These are phyloP conservation scores for Polysphondylium violaceum DNA, from an alignment of 78 protist species.

Conservation along the genomic window DNA sequence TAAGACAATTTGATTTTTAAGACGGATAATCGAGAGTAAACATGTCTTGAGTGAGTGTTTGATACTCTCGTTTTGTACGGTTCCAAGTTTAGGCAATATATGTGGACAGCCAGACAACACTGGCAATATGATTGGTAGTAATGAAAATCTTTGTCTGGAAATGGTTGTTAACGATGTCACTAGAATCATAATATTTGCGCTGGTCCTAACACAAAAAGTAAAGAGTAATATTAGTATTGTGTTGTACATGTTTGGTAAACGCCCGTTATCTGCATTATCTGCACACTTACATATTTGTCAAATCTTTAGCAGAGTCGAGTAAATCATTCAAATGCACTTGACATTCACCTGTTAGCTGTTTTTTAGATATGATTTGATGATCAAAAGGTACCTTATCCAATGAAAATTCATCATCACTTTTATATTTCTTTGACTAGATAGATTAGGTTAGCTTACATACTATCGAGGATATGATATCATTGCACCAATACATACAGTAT, in stretches of 20 bases:
- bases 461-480: too few relatives aligned
- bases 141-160: slow-evolving; percentile 30
- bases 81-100: slow-evolving; percentile 26
- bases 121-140: slow-evolving; percentile 9
- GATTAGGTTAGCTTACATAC: too few relatives aligned
- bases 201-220: slow-evolving; percentile 41
- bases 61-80: slow-evolving; percentile 39
- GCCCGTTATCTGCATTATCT: not conserved
- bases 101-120: not conserved
- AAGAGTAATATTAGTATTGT: not conserved
- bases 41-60: slow-evolving; percentile 48
- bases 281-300: slow-evolving; percentile 34
- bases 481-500: slow-evolving; percentile 3
- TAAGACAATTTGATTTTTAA: slow-evolving; percentile 18
- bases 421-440: slow-evolving; percentile 12
- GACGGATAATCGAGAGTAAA: slow-evolving; percentile 36
- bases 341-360: slow-evolving; percentile 18
- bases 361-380: slow-evolving; percentile 10
- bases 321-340: slow-evolving; percentile 5
- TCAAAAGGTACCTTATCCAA: slow-evolving; percentile 41
- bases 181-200: slow-evolving; percentile 57
- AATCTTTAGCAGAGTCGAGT: slow-evolving; percentile 19
- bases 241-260: not conserved
- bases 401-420: slow-evolving; percentile 59
- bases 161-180: slow-evolving; percentile 35